Base-by-base conservation (phyloP, 306 rosid species). In the Vigna mungo region DNA sequence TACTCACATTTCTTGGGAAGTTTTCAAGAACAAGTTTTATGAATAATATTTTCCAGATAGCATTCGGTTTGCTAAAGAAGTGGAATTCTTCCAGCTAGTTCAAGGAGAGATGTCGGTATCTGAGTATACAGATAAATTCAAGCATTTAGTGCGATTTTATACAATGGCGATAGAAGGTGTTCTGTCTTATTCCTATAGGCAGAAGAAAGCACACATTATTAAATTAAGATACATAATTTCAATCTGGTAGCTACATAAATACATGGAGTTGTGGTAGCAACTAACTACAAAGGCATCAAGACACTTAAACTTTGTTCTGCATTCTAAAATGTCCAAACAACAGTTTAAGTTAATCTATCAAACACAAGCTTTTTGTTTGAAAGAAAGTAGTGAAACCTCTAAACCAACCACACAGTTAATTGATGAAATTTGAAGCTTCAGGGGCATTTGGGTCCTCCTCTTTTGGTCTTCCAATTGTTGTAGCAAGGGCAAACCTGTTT, bases 371-470 rank as follows among this genome's bases (percentile, higher is more conserved):
- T 41, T 44, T 44, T 1, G 5, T 44, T 11, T 12, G 6, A 44
- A 12, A 13, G 15, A 44, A 12, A 44, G 5, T 11, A 11, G 49
- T 44, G 49, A 44, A 12, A 3, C 15, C 49, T 11, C 15, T 12
- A 12, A 3, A 44, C 15, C 6, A 44, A 12, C 12, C 1, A 44
- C 14, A 44, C 0, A 11, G 5, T 53, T 36, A 59, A 55, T 20
- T 15, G 14, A 5, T 23, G 18, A 43, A 43, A 9, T 66, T 68
- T 13, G 0, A 67, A 13, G 20, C 1, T 70, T 86, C 61, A 92
- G 72, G 97, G 97, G 80, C 97, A 92, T 76, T 92, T 92, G 74
- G 97, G 97, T n/a, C 96, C 97, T 78, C 97, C 97, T 39, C 85
- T 79, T 79, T 92, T 86, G 85, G 96, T 90, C 88, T 92, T 92